phyloP scores from a whole-genome alignment of 331 rosid species.

The Cucumis variabilis region DNA sequence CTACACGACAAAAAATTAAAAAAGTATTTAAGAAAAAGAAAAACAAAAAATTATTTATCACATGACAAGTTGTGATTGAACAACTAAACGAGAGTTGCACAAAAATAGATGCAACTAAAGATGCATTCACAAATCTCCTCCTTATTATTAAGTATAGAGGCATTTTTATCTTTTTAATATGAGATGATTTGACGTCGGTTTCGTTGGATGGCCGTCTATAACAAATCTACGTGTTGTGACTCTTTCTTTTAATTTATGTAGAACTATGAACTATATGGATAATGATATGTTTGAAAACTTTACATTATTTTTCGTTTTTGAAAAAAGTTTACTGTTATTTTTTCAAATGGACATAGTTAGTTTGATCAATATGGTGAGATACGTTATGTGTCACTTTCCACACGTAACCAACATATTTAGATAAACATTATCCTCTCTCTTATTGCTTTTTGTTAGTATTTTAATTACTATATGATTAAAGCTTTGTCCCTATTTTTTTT shows the following conservation, averaged over 20 bases:
- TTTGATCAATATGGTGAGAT: neutral
- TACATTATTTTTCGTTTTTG: neutral
- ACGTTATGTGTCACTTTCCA: neutral
- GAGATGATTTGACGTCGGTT: neutral
- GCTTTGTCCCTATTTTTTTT: too few species aligned
- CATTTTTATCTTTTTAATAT: too few species aligned
- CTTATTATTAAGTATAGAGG: neutral
- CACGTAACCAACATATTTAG: neutral
- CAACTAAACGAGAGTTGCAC: too few species aligned
- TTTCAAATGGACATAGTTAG: neutral
- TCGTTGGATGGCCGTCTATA: too few species aligned
- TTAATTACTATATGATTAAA: neutral
- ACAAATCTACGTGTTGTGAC: neutral
- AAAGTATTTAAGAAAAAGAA: too few species aligned
- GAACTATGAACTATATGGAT: neutral
- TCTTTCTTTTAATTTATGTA: neutral
- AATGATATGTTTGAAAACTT: neutral
- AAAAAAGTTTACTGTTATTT: neutral
- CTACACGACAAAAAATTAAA: too few species aligned
- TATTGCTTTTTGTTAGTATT: neutral
- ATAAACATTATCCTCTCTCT: neutral
- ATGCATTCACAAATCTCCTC: too few species aligned
- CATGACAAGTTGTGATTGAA: too few species aligned
- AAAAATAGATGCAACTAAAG: too few species aligned
- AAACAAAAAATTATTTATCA: too few species aligned